Percentiles rank a stretch among this genome's conserved stretches.
These are phyloP conservation scores for Sorghum bicolor DNA, from an alignment of 176 grass and related monocot species.

Conservation along the genomic window DNA sequence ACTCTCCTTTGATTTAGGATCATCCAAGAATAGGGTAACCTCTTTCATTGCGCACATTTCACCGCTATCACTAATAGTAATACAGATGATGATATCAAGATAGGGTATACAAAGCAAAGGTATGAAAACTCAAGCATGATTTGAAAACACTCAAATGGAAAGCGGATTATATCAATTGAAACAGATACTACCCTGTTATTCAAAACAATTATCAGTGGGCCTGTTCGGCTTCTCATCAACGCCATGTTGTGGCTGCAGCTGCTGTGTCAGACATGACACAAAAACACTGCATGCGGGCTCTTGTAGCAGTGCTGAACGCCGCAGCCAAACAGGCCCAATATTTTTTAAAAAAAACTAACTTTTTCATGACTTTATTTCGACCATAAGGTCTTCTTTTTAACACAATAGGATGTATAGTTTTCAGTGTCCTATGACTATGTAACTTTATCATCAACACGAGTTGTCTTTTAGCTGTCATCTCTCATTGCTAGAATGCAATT, in stretches of 20 bases:
- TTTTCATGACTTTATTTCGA: not conserved
- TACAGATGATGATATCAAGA: conserved; percentile 31
- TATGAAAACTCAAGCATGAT: conserved; percentile 15
- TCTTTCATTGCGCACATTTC: conserved; percentile 99
- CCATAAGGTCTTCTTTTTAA: not conserved
- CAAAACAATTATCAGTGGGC: not conserved
- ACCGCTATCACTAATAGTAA: conserved; percentile 70
- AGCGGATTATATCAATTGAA: conserved; percentile 1
- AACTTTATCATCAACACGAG: conserved; percentile 8
- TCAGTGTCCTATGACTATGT: not conserved
- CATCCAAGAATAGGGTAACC: conserved; percentile 93
- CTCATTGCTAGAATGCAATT: not conserved
- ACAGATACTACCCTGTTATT: not conserved
- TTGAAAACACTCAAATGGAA: conserved; percentile 12
- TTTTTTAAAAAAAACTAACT: not conserved
- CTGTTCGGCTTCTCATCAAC: not conserved
- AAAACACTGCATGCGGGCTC: not conserved
- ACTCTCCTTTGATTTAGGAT: conserved; percentile 97
- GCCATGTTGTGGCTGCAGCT: not conserved
- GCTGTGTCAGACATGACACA: not conserved
- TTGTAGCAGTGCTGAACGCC: not conserved
- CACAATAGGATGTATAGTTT: not conserved
- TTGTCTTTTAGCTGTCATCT: not conserved
- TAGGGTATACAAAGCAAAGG: conserved; percentile 7
- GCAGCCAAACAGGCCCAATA: not conserved